These are phyloP conservation scores for Miscanthus lutarioriparius DNA, from an alignment of 176 grass and related monocot species.

Conservation along the genomic window DNA sequence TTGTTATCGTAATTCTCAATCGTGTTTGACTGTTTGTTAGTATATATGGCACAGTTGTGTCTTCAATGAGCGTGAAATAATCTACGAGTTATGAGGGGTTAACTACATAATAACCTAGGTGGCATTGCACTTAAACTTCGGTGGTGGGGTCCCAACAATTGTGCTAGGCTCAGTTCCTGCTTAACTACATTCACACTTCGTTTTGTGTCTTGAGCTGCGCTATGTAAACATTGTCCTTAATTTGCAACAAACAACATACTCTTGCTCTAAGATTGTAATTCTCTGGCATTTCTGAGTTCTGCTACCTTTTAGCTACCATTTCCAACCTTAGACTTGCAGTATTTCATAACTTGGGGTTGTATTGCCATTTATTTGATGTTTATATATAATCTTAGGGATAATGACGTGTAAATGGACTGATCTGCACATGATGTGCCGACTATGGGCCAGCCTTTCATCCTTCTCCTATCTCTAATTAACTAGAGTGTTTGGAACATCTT, in stretches of 20 bases:
- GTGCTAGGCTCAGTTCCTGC: background rate
- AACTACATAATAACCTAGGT: too few species aligned
- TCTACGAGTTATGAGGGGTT: background rate
- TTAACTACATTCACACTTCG: slow-evolving; percentile 12
- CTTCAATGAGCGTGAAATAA: background rate
- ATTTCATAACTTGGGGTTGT: background rate
- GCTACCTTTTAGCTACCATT: slow-evolving; percentile 10
- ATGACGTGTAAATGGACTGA: background rate
- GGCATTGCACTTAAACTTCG: too few species aligned
- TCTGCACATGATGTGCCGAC: background rate
- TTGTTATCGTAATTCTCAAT: background rate
- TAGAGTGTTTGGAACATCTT: background rate
- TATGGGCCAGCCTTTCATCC: background rate
- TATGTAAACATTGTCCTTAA: background rate
- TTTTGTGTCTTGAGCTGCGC: slow-evolving; percentile 2
- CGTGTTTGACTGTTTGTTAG: background rate
- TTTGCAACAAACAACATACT: slow-evolving; percentile 15
- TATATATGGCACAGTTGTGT: background rate
- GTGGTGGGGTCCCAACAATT: too few species aligned
- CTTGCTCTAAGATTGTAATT: background rate
- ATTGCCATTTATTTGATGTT: slow-evolving; percentile 22
- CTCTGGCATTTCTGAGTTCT: slow-evolving; percentile 2
- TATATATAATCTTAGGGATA: slow-evolving; percentile 4
- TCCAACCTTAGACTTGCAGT: background rate
- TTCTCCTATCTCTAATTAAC: background rate